A percentile compares a stretch with the other conserved stretches of the same genome.
These are phyloP conservation scores for Acanthamoeba triangularis DNA, from an alignment of 208 protist species.

Conservation along the genomic window DNA sequence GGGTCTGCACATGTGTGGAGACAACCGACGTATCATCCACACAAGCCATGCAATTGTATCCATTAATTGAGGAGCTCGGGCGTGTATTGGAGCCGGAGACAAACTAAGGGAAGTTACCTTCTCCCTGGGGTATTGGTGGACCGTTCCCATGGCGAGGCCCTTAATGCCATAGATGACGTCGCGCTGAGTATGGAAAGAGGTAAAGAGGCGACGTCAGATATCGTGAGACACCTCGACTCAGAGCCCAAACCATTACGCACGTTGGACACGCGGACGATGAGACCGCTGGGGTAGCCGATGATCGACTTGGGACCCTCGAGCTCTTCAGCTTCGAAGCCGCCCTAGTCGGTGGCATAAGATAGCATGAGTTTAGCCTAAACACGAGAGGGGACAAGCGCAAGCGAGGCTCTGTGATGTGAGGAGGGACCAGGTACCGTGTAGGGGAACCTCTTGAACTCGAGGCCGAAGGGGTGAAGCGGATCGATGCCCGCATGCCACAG, in stretches of 20 bases:
- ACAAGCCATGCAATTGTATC: neutral
- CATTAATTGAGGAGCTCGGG: neutral
- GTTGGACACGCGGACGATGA: neutral
- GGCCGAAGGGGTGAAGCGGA: neutral
- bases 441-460: conserved; percentile 42
- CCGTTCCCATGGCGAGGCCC: neutral
- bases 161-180: neutral
- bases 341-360: neutral
- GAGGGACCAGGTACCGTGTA: neutral
- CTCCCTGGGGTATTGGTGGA: neutral
- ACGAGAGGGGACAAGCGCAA: neutral
- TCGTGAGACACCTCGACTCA: too few relatives aligned
- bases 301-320: neutral
- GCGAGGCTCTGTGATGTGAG: neutral
- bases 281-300: neutral
- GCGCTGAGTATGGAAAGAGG: neutral
- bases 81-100: neutral
- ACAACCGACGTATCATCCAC: neutral
- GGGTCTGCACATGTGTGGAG: neutral
- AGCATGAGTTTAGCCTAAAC: neutral
- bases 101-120: neutral
- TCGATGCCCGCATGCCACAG: conserved; percentile 42
- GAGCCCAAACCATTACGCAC: neutral
- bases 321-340: neutral
- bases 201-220: too few relatives aligned